phyloP scores from a whole-genome alignment of 75 land plant species.

The Sequoiadendron giganteum region DNA sequence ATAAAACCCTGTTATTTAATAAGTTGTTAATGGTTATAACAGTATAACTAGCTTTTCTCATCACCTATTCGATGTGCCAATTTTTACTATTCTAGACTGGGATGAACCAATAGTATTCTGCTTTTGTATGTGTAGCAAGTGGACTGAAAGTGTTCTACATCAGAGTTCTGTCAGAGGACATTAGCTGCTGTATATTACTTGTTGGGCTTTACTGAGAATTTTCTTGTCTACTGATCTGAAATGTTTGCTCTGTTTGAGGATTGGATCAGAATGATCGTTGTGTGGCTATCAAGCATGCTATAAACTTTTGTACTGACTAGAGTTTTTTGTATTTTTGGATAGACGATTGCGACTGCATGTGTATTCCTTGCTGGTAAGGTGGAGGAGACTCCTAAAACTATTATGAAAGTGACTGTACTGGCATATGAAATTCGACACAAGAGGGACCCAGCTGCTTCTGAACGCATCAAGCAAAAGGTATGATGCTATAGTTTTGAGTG shows the following conservation, averaged over 20 bases:
- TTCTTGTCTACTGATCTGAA: neutral
- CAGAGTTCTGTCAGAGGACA: neutral
- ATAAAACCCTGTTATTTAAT: neutral
- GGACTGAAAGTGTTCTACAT: neutral
- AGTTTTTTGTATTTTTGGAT: neutral
- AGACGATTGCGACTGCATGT: conserved; percentile 43
- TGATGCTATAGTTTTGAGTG: neutral
- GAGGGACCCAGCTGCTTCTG: conserved; percentile 36
- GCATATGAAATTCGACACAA: conserved; percentile 41
- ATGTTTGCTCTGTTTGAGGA: neutral
- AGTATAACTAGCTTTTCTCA: neutral
- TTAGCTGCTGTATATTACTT: neutral
- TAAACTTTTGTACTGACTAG: neutral
- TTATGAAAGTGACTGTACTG: conserved; percentile 28
- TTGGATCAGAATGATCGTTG: neutral
- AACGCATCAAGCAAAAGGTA: conserved; percentile 37
- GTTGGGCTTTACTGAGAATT: neutral
- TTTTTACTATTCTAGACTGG: neutral
- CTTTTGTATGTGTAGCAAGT: neutral
- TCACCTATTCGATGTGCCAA: neutral
- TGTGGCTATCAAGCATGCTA: neutral
- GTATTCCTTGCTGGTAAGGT: conserved; percentile 52
- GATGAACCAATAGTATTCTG: neutral
- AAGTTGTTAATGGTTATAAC: neutral
- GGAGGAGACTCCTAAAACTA: conserved; percentile 34